Base-by-base conservation (phyloP, 192 early-diverging fungal species). In the Gryganskiella cystojenkinii region DNA sequence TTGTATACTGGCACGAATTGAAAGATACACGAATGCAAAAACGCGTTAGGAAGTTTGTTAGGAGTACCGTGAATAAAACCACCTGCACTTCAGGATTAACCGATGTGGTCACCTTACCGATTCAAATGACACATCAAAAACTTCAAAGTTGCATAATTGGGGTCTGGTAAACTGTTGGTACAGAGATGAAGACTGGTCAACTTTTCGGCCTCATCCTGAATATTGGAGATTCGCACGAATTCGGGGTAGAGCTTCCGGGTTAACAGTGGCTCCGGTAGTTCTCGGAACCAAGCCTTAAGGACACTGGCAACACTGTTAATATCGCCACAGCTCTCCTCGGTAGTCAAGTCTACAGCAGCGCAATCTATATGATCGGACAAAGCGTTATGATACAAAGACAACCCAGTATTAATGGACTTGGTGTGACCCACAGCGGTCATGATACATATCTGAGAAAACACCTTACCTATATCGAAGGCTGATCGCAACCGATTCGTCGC, bases 241-340 rank as follows among this genome's bases (percentile, higher is more conserved):
- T 87, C 76, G 15, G 85, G 78, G 71, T 93, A 95, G 64, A 86
- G 79, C 20, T 61, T 45, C 47, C 79, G 75, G 49, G 96, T 93
- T 60, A 99, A 84, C 0, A 98, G 80, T 1, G 95, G 92, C 44
- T 95, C 94, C 6, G 96, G 94, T n/a, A 99, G 79, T 78, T 98
- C 96, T 31, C 98, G 87, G 78, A 99, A 93, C 87, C 93, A 99
- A 52, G 96, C 84, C 75, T 99, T 99, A 3, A 99, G 80, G 27
- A 94, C 90, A 53, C 94, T 89, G 24, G 95, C 81, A 9, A 97
- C 83, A 60, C 89, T 92, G 78, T 95, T 93, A 40, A 99, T 89
- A 67, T 98, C 95, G 3, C 76, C 61, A 24, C 83, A 80, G 34
- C 86, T 80, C 22, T 90, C 86, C 46, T 87, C 88, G 40, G 76